Evolutionary conservation across 164 flowering plant species (phyloP).

Genomic region (Brasenia schreberi): DNA sequence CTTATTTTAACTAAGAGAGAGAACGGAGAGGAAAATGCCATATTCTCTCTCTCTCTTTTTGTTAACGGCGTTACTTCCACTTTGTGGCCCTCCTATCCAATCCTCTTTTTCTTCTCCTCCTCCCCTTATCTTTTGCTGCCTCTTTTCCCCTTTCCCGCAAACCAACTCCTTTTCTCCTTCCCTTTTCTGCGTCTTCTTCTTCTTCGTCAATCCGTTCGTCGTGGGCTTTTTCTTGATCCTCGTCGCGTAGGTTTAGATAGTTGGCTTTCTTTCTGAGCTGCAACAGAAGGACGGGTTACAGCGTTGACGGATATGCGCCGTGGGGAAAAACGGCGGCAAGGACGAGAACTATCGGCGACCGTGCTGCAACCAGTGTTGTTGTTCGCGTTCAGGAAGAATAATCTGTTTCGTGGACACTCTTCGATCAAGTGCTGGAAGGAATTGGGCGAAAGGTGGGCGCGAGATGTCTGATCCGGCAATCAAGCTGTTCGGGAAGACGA

Average conservation of each 20-base stretch:
- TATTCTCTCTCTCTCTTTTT: background rate
- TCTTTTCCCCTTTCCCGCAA: background rate
- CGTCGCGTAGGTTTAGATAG: background rate
- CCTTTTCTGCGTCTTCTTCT: background rate
- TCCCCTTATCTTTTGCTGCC: background rate
- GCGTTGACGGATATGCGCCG: background rate
- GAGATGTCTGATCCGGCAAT: conserved; percentile 9
- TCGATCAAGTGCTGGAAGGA: background rate
- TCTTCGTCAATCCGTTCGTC: background rate
- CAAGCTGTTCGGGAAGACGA: conserved; percentile 14
- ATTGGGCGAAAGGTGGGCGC: background rate
- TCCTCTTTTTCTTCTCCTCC: background rate
- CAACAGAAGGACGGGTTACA: background rate
- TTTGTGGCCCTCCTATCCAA: background rate
- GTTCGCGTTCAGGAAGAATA: background rate
- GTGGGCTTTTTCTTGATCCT: background rate
- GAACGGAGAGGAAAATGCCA: background rate
- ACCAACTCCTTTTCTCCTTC: background rate
- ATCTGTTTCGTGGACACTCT: background rate
- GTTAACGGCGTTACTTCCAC: background rate
- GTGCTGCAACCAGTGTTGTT: too few relatives aligned
- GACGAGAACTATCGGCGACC: background rate
- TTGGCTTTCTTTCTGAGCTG: background rate
- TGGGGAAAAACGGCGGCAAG: background rate
- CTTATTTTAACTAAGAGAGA: background rate